Conservation (phyloP, 2,329 filamentous ascomycete species). For the Talaromyces piceae region DNA sequence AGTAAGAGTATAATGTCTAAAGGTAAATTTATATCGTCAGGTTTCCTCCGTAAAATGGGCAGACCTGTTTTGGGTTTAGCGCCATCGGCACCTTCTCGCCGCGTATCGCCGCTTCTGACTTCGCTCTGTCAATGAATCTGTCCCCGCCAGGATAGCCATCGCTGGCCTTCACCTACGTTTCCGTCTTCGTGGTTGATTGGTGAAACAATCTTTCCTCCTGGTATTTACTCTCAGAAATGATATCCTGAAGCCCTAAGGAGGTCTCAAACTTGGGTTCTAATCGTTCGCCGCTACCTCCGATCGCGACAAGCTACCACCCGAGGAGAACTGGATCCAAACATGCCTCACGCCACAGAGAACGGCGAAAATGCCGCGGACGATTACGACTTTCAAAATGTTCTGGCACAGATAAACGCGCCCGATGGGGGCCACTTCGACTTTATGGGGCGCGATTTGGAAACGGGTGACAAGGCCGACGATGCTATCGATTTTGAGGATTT, state of each 20-base stretch:
- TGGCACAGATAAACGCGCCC: slow-evolving; percentile 36
- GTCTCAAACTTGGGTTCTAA: not conserved
- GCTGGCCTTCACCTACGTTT: not conserved
- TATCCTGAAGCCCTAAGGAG: not conserved
- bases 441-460: slow-evolving; percentile 32
- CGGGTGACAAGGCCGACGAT: slow-evolving; percentile 77
- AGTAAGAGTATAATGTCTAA: too few species aligned
- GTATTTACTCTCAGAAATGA: not conserved
- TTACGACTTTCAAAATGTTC: slow-evolving; percentile 34
- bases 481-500: slow-evolving; percentile 89
- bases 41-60: not conserved
- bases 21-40: not conserved
- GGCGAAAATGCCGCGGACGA: slow-evolving; percentile 25
- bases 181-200: not conserved
- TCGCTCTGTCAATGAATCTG: not conserved
- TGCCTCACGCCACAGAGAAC: slow-evolving; percentile 33
- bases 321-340: slow-evolving; percentile 14
- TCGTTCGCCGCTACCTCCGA: not conserved
- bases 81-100: not conserved
- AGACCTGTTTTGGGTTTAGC: not conserved
- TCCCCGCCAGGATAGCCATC: not conserved
- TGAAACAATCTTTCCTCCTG: too few species aligned
- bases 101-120: not conserved
- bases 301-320: not conserved
- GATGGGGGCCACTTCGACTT: slow-evolving; percentile 25